Conservation (phyloP, 441 rosid species). For the Populus hybrid region DNA sequence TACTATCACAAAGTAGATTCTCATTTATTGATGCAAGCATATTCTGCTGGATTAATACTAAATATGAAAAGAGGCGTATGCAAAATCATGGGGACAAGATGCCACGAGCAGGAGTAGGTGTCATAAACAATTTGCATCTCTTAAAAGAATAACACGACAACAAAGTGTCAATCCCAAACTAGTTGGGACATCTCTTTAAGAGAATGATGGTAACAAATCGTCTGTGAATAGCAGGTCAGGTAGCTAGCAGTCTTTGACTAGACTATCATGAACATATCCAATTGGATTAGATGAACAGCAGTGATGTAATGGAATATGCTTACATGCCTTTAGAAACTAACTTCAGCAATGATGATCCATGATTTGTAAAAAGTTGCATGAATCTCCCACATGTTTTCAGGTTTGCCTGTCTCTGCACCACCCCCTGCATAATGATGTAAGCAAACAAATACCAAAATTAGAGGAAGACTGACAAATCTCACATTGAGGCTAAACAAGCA, state of each 20-base stretch:
- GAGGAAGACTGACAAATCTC: slow-evolving; percentile 4
- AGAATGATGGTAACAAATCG: neutral
- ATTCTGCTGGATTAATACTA: neutral
- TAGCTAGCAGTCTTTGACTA: too few relatives aligned
- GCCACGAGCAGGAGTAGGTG: neutral
- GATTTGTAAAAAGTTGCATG: slow-evolving; percentile 28
- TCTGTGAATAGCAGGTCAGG: too few relatives aligned
- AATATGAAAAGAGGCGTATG: neutral
- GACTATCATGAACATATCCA: neutral
- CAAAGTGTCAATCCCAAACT: neutral
- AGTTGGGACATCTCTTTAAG: neutral
- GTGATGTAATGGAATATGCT: neutral
- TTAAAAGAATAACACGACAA: neutral
- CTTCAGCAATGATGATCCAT: slow-evolving; percentile 29
- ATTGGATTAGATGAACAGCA: neutral
- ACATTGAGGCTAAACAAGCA: slow-evolving; percentile 15
- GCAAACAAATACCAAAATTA: slow-evolving; percentile 10
- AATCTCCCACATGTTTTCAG: slow-evolving; percentile 49
- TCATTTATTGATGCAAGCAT: neutral
- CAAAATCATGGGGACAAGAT: neutral
- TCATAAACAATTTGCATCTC: neutral
- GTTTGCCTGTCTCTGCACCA: slow-evolving; percentile 84
- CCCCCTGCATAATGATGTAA: slow-evolving; percentile 55
- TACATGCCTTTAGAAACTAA: slow-evolving; percentile 27
- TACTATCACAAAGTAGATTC: neutral